Evolutionary conservation across 352 stramenopile species (phyloP).

Genomic region (Phytophthora fragariaefolia): DNA sequence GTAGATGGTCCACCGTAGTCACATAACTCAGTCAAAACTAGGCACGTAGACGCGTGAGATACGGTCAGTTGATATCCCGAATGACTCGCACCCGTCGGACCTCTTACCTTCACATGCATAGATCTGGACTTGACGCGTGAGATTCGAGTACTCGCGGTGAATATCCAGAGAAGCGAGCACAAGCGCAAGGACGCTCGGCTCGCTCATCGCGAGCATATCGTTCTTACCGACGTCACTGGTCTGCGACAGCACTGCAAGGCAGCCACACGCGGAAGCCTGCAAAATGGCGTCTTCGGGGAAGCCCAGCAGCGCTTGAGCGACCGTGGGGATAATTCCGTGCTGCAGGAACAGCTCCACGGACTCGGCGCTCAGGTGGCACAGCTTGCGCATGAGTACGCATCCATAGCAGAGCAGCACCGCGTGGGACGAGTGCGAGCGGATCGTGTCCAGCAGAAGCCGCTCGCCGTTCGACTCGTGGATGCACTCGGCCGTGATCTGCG

Average conservation of each 20-base stretch:
- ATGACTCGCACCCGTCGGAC: neutral
- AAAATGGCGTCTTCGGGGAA: slow-evolving; percentile 77
- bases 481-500: slow-evolving; percentile 73
- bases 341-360: neutral
- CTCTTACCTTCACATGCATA: slow-evolving; percentile 75
- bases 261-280: slow-evolving; percentile 62
- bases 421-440: slow-evolving; percentile 60
- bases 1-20: slow-evolving; percentile 57
- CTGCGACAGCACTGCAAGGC: slow-evolving; percentile 63
- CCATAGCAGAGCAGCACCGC: slow-evolving; percentile 81
- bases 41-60: neutral
- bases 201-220: slow-evolving; percentile 54
- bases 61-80: slow-evolving; percentile 12
- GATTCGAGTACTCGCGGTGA: slow-evolving; percentile 73
- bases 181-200: slow-evolving; percentile 49
- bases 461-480: slow-evolving; percentile 68
- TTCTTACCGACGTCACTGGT: slow-evolving; percentile 67
- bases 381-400: slow-evolving; percentile 76
- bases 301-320: slow-evolving; percentile 52
- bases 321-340: slow-evolving; percentile 50
- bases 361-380: slow-evolving; percentile 68
- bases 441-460: slow-evolving; percentile 58
- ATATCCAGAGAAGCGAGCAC: slow-evolving; percentile 56
- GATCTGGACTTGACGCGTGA: slow-evolving; percentile 82
- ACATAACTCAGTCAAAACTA: slow-evolving; percentile 69